Evolutionary conservation across 441 rosid species (phyloP), one percentile per base, ranked within the genome.

Genomic region (Isatis lusitanica): DNA sequence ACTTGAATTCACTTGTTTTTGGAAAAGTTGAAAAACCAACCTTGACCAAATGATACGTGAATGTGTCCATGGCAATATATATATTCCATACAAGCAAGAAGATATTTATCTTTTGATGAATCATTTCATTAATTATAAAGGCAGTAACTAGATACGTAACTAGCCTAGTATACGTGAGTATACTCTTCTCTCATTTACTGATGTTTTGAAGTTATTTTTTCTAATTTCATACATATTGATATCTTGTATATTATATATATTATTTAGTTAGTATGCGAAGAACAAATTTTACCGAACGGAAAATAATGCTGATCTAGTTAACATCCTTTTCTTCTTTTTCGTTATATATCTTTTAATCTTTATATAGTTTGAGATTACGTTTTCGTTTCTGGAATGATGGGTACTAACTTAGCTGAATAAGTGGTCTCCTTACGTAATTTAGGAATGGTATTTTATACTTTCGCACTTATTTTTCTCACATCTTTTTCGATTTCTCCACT

Each of bases 391-490:
- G 36, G 73, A 71, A 40, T 65, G 80, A 76, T 58, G 72, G 75
- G 63, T 76, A 60, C 73, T 71, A 71, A 71, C 68, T 69, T 48
- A 64, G 48, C 2, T 70, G 63, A 57, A 47, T 63, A 30, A 7
- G 47, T 70, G 80, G 67, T 47, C 71, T 63, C 59, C 76, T 81
- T 70, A 68, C 82, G 78, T 74, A 78, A 71, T 73, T 71, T 66
- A 74, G 84, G 86, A 78, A 73, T 77, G 78, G 80, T 53, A 77
- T 47, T 77, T 43, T 68, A 81, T 82, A 63, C 80, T 57, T 76
- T 76, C 74, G 66, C 74, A 76, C 70, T 76, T 73, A 87, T 79
- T 90, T 21, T 81, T 59, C 68, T 66, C 43, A 11, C 12, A 6
- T 65, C 47, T 40, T 9, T 59, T 66, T 71, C 6, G 13, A n/a